phyloP scores from a whole-genome alignment of 2,329 filamentous ascomycete genomes.

The Aspergillus phoenicis region DNA sequence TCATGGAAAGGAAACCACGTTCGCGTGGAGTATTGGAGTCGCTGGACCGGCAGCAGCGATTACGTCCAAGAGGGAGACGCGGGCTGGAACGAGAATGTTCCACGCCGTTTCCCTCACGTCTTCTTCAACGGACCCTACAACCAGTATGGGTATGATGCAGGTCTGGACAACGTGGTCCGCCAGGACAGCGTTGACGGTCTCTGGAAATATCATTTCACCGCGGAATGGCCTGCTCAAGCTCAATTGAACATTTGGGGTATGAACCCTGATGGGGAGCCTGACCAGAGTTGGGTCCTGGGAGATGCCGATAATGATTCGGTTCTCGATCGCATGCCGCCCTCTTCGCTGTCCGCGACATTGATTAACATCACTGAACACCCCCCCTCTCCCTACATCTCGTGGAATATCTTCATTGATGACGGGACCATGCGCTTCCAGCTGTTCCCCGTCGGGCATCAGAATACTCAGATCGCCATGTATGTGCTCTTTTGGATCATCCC shows the following conservation, averaged over 20 bases:
- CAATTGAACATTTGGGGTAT: constrained; percentile 69
- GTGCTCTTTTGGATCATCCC: constrained; percentile 58
- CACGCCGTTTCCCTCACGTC: constrained; percentile 61
- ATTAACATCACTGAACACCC: constrained; percentile 62
- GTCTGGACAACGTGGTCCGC: constrained; percentile 55
- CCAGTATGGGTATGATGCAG: constrained; percentile 63
- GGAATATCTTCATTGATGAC: constrained; percentile 59
- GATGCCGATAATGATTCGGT: constrained; percentile 63
- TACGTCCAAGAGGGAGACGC: constrained; percentile 63
- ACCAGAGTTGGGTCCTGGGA: constrained; percentile 61
- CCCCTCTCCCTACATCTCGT: constrained; percentile 57
- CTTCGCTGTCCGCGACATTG: constrained; percentile 56
- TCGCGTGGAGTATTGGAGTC: constrained; percentile 64
- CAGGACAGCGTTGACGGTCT: constrained; percentile 49
- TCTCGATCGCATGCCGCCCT: constrained; percentile 63
- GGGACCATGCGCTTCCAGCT: constrained; percentile 56
- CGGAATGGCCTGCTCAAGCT: constrained; percentile 63
- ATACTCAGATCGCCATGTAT: constrained; percentile 57
- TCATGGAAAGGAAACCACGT: constrained; percentile 63
- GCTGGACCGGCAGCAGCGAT: constrained; percentile 59
- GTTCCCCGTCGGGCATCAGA: constrained; percentile 56
- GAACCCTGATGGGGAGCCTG: constrained; percentile 62
- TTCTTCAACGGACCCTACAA: constrained; percentile 65
- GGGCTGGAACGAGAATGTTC: constrained; percentile 38
- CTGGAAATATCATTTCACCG: constrained; percentile 64